Evolutionary conservation across 2,329 filamentous ascomycete species (phyloP).

Genomic region (Talaromyces funiculosus): DNA sequence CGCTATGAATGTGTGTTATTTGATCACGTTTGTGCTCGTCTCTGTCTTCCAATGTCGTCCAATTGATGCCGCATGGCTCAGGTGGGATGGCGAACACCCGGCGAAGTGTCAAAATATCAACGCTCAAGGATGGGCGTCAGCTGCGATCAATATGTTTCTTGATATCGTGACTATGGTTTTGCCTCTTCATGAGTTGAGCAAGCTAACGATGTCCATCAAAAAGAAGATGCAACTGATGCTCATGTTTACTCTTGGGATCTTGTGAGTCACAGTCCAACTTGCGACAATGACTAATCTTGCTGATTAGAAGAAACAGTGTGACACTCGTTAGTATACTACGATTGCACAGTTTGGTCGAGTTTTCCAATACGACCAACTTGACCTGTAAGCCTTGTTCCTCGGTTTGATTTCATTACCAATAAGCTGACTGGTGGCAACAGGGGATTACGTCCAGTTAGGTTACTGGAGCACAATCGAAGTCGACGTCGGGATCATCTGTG

Average conservation of each 20-base stretch:
- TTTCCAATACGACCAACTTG: constrained; percentile 38
- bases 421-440: constrained; percentile 14
- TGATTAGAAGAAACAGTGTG: constrained; percentile 27
- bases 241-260: constrained; percentile 34
- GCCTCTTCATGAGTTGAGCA: constrained; percentile 25
- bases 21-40: constrained; percentile 29
- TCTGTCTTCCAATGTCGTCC: constrained; percentile 37
- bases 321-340: constrained; percentile 44
- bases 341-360: constrained; percentile 39
- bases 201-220: constrained; percentile 22
- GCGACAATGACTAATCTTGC: not conserved
- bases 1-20: constrained; percentile 25
- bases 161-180: constrained; percentile 27
- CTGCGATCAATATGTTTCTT: constrained; percentile 28
- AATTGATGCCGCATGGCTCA: constrained; percentile 35
- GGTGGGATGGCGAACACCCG: constrained; percentile 32
- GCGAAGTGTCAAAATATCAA: constrained; percentile 35
- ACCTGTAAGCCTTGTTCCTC: constrained; percentile 25
- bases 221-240: constrained; percentile 29
- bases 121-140: constrained; percentile 33
- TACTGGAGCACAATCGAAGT: constrained; percentile 30
- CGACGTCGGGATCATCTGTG: constrained; percentile 27
- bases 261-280: constrained; percentile 22
- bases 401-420: not conserved
- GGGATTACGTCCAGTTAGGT: constrained; percentile 26